Evolutionary conservation across 1,284 basidiomycete species (phyloP), one percentile per base, ranked within the genome.

Genomic region (Tetrapyrgos nigripes): DNA sequence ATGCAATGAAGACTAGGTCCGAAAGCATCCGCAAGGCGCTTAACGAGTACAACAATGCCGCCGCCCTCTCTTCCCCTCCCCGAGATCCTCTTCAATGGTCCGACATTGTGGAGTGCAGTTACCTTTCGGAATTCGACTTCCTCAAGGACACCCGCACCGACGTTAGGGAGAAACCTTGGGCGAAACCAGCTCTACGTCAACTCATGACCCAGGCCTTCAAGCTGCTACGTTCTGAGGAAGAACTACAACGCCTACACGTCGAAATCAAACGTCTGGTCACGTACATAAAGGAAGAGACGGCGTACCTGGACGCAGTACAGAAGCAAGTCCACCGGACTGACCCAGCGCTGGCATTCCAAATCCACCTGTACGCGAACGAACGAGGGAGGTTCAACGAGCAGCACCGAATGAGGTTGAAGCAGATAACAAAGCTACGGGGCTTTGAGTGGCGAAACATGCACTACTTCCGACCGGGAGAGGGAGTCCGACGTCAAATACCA

Each of bases 221-320:
- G 17, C 27, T 73, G 4, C 28, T 60, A 13, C 66, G 66, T 23
- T 71, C 74, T 1, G 49, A 61, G 4, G 68, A 73, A 44, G 71
- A 76, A 57, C 50, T 74, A 10, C 26, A 50, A 8, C 57, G 67
- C 4, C 49, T 65, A 6, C 64, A 69, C 53, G 51, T 71, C 4
- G 73, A 75, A 49, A 63, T 68, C 1, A 62, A 61, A 3, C 60
- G 69, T 0, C 46, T 73, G 1, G 55, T 63, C 28, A 73, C 72
- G 0, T 63, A 58, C 14, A 69, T 76, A 26, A 48, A 61, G 19
- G 70, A 72, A 40, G 68, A 74, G 4, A 59, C 65, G 1, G 21
- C 4, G 13, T 55, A 59, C 24, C 58, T 59, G 11, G 21, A 11
- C 29, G 26, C 37, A 44, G n/a, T 43, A 17, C 47, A 55, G 24